Conservation (phyloP, 1,284 basidiomycete genomes). For the Bondarzewia mesenterica region DNA sequence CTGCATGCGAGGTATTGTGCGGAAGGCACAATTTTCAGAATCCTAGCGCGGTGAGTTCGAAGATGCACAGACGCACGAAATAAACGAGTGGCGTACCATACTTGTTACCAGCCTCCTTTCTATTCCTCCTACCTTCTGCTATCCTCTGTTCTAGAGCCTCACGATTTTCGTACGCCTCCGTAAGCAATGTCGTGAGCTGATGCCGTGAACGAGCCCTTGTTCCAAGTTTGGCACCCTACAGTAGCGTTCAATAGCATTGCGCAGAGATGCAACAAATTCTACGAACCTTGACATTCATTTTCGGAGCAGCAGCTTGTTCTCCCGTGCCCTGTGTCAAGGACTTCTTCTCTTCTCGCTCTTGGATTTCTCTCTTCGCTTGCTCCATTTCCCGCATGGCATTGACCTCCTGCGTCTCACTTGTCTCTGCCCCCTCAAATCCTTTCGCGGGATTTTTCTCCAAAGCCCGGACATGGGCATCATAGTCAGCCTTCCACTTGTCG, state of each 20-base stretch:
- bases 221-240: conserved; percentile 59
- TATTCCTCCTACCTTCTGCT: conserved; percentile 68
- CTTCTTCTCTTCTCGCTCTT: conserved; percentile 67
- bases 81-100: conserved; percentile 57
- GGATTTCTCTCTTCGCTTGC: conserved; percentile 57
- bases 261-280: conserved; percentile 2
- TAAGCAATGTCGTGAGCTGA: conserved; percentile 68
- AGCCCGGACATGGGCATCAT: conserved; percentile 59
- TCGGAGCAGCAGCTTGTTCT: conserved; percentile 44
- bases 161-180: conserved; percentile 71
- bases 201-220: conserved; percentile 63
- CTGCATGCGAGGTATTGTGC: background rate
- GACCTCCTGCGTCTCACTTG: conserved; percentile 47
- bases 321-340: conserved; percentile 54
- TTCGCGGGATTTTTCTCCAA: conserved; percentile 59
- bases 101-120: conserved; percentile 82
- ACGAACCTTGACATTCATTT: conserved; percentile 66
- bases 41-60: conserved; percentile 5
- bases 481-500: conserved; percentile 63
- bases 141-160: conserved; percentile 74
- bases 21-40: conserved; percentile 6
- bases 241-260: background rate
- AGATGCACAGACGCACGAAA: too few species aligned
- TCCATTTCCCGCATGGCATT: conserved; percentile 69
- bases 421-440: conserved; percentile 58